Evolutionary conservation across 352 stramenopile genomes (phyloP).

Genomic region (Globisporangium irregulare): DNA sequence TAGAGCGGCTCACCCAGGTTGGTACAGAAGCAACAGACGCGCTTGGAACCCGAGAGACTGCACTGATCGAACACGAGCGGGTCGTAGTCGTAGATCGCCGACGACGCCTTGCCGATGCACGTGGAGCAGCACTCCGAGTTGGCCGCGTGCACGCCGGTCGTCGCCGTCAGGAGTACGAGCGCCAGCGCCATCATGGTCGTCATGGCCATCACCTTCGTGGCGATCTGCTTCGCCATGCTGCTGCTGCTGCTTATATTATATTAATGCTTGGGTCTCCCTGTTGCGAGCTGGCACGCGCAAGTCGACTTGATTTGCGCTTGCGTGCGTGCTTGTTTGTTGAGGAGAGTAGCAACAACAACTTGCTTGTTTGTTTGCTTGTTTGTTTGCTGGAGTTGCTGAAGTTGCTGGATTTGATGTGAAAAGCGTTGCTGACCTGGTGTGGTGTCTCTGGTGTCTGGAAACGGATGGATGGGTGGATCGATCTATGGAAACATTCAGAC

Average conservation of each 20-base stretch:
- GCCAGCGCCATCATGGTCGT: neutral
- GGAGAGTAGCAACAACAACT: neutral
- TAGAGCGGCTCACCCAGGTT: constrained; percentile 26
- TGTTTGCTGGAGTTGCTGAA: constrained; percentile 4
- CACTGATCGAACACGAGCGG: constrained; percentile 60
- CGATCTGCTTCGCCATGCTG: neutral
- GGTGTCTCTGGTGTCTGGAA: neutral
- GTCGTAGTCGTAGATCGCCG: constrained; percentile 56
- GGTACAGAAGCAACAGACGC: constrained; percentile 75
- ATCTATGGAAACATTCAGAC: constrained; percentile 11
- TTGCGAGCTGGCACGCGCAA: neutral
- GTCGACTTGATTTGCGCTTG: neutral
- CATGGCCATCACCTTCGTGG: neutral
- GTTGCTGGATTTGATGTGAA: constrained; percentile 1
- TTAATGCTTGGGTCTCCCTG: neutral
- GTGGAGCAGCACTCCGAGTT: constrained; percentile 44
- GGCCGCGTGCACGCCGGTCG: neutral
- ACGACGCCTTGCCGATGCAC: constrained; percentile 64
- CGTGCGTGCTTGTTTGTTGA: neutral
- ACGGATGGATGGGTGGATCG: neutral
- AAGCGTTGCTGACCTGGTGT: neutral
- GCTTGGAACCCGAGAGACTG: constrained; percentile 18
- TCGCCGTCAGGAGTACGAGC: neutral
- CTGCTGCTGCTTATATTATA: neutral
- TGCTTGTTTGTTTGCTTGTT: neutral